Percentiles rank a stretch among this genome's conserved stretches.
phyloP scores from a whole-genome alignment of 2,329 filamentous ascomycete genomes.

The Aspergillus caelatus region DNA sequence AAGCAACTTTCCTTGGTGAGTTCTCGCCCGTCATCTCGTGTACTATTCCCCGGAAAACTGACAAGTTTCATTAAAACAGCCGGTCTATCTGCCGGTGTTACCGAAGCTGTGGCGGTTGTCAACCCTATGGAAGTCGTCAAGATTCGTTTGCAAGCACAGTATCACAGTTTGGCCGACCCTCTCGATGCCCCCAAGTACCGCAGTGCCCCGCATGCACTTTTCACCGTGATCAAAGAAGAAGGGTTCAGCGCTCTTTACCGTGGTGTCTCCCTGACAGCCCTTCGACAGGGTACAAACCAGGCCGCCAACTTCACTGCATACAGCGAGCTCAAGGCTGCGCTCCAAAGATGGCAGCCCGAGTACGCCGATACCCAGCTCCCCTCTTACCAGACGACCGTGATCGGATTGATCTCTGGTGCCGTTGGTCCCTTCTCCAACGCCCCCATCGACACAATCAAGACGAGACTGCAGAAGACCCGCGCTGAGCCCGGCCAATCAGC shows the following conservation, averaged over 20 bases:
- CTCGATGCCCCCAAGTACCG: conserved; percentile 96
- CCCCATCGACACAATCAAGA: conserved; percentile 99
- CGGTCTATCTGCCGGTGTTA: conserved; percentile 88
- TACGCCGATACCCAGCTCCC: conserved; percentile 69
- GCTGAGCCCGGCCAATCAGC: conserved; percentile 81
- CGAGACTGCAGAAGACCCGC: conserved; percentile 85
- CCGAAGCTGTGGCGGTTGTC: conserved; percentile 93
- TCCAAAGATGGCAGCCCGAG: conserved; percentile 73
- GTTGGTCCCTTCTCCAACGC: conserved; percentile 97
- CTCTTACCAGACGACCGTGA: conserved; percentile 85
- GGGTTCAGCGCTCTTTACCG: conserved; percentile 86
- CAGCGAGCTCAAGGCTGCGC: conserved; percentile 81
- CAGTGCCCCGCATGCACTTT: conserved; percentile 80
- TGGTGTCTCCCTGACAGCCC: conserved; percentile 87
- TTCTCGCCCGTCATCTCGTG: conserved; percentile 12
- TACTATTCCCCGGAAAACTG: not conserved
- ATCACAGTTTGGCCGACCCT: conserved; percentile 96
- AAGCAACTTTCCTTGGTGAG: conserved; percentile 71
- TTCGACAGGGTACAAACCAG: conserved; percentile 95
- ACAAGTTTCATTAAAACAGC: conserved; percentile 52
- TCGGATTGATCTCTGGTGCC: conserved; percentile 87
- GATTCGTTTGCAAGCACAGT: conserved; percentile 95
- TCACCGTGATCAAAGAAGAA: conserved; percentile 91
- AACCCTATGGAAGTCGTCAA: conserved; percentile 99
- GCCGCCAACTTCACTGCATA: conserved; percentile 99